Percentiles rank a stretch among this genome's conserved stretches.
Conservation (phyloP, 176 grass and related monocot species). For the Cenchrus fungigraminus region DNA sequence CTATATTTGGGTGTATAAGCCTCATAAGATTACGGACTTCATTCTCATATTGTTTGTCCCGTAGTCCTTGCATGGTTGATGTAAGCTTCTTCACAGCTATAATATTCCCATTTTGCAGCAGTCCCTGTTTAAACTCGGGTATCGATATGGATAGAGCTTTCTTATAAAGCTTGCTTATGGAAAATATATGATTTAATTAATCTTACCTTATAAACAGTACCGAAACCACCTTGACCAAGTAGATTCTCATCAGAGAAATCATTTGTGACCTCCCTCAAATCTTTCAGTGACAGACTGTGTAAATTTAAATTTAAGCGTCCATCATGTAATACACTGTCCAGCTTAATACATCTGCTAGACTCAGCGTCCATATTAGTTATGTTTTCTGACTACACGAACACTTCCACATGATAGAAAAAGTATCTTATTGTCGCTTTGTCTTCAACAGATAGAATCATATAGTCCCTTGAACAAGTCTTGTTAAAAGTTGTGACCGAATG, state of each 20-base stretch:
- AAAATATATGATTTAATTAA: neutral
- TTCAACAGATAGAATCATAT: neutral
- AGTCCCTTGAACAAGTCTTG: neutral
- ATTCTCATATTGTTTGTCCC: neutral
- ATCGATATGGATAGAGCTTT: neutral
- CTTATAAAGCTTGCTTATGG: no score
- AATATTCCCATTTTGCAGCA: neutral
- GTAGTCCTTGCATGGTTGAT: neutral
- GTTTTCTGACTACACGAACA: neutral
- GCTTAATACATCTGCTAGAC: neutral
- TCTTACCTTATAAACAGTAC: neutral
- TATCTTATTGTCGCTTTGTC: neutral
- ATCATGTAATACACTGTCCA: neutral
- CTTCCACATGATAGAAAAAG: neutral
- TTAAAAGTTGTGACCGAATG: neutral
- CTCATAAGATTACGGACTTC: neutral
- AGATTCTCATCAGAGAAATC: neutral
- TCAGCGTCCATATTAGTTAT: neutral
- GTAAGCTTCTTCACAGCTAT: neutral
- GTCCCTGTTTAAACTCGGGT: neutral
- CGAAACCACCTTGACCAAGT: neutral
- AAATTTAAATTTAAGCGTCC: neutral
- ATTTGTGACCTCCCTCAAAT: neutral
- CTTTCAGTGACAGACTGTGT: neutral
- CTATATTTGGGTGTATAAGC: conserved; percentile 1